Percentiles rank a stretch among this genome's conserved stretches.
These are phyloP conservation scores for Mycena polygramma DNA, from an alignment of 768 basidiomycete species.

Conservation along the genomic window DNA sequence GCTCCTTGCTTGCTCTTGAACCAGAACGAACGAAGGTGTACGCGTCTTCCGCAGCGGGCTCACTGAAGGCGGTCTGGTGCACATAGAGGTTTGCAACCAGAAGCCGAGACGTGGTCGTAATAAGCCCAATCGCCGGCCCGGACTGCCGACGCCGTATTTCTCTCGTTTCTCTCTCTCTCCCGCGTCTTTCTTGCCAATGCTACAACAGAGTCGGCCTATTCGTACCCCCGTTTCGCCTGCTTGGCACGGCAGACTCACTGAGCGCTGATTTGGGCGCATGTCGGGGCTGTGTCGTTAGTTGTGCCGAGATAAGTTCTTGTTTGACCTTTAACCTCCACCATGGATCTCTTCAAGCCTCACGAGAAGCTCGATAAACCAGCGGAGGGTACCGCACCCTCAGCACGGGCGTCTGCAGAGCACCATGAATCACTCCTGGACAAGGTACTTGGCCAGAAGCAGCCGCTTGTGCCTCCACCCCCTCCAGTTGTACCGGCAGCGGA, in stretches of 20 bases:
- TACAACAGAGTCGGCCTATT: not conserved
- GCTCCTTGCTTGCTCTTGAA: too few species aligned
- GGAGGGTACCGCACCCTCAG: not conserved
- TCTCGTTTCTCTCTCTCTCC: not conserved
- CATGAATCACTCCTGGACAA: slow-evolving; percentile 20
- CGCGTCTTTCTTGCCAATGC: not conserved
- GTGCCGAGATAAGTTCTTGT: not conserved
- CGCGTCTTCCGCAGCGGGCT: too few species aligned
- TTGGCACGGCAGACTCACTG: not conserved
- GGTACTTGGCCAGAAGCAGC: slow-evolving; percentile 16
- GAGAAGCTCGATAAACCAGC: not conserved
- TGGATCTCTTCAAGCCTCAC: slow-evolving; percentile 19
- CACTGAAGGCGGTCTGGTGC: too few species aligned
- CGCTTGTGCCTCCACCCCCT: not conserved
- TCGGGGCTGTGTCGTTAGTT: slow-evolving; percentile 12
- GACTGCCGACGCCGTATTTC: not conserved
- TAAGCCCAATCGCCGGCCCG: too few species aligned
- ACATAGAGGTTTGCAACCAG: too few species aligned
- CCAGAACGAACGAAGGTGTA: too few species aligned
- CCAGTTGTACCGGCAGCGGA: not conserved
- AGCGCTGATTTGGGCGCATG: not conserved
- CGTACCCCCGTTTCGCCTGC: not conserved
- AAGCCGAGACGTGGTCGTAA: too few species aligned
- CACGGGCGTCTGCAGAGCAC: slow-evolving; percentile 8
- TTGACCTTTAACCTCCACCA: slow-evolving; percentile 20